Base-by-base conservation (phyloP, 106 monocot species). In the Vanilla planifolia region DNA sequence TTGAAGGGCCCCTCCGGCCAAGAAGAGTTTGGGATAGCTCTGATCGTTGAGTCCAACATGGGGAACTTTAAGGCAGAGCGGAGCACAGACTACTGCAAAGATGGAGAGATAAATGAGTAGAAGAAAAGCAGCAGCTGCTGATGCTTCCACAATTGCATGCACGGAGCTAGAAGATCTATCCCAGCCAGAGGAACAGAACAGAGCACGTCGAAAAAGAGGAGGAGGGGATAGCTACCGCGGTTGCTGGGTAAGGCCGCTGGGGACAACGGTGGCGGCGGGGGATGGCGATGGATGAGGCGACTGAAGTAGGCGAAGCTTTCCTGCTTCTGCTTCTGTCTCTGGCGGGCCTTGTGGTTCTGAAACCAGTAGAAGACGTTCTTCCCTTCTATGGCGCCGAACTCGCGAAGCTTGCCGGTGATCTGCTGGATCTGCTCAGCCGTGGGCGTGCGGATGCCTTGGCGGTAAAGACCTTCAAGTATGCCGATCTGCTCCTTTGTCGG, bases 361-460 rank as follows among this genome's bases (percentile, higher is more conserved):
- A 94, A 94, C 94, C 94, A 94, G 72, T 94, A 94, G 77, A 94
- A 94, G 3, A 94, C 94, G 53, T 94, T 94, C 78, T 94, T 94
- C 19, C 89, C 94, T 48, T 94, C 94, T 17, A 89, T 89, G 60
- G 25, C 55, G 0, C 93, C 93, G 33, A 52, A 80, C 77, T 86
- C 79, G 61, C 73, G 64, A 30, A 89, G 65, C 73, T 71, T 80
- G 17, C 55, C 67, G 1, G 94, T 76, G 4, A 89, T 89, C 47
- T 89, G 75, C 74, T 94, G 93, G 60, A 94, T 94, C 74, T 94
- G 80, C 53, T 94, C 93, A 2, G 85, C 82, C 7, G 37, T 94
- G 0, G 93, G 93, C 8, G 93, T 94, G 17, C 93, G 50, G 19
- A 94, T 34, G 19, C 93, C 93, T 20, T 86, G 75, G 63, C 45